A percentile compares a stretch with the other conserved stretches of the same genome.
phyloP scores from a whole-genome alignment of 331 rosid species.

The Prunus yedoensis region DNA sequence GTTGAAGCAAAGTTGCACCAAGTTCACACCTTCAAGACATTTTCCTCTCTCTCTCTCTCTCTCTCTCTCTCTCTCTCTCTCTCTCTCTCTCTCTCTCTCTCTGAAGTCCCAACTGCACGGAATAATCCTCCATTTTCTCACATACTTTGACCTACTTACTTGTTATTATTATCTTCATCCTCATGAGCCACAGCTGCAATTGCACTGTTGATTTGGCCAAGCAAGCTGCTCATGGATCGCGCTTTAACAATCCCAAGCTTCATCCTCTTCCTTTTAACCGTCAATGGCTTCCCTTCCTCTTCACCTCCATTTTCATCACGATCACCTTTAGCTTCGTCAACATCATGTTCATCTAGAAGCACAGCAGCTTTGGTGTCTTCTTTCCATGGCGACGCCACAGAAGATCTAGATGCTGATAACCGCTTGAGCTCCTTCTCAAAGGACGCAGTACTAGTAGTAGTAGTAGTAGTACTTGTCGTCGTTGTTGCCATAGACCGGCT shows the following conservation, averaged over 20 bases:
- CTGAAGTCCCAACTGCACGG: not conserved
- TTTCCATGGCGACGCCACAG: constrained; percentile 11
- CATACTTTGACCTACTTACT: constrained; percentile 17
- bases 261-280: constrained; percentile 49
- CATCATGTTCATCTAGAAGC: not conserved
- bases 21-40: constrained; percentile 14
- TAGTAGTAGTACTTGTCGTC: not conserved
- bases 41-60: not conserved
- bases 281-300: constrained; percentile 29
- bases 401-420: not conserved
- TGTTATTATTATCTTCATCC: constrained; percentile 17
- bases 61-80: not conserved
- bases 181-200: constrained; percentile 19
- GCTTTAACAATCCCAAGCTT: constrained; percentile 94
- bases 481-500: constrained; percentile 35
- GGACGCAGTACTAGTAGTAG: not conserved
- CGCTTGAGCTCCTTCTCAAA: not conserved
- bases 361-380: not conserved
- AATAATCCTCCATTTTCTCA: not conserved
- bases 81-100: not conserved
- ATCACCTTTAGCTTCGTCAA: not conserved
- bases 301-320: not conserved
- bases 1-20: constrained; percentile 27
- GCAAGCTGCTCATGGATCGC: constrained; percentile 84
- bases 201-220: constrained; percentile 56